Conservation (phyloP, 2,329 filamentous ascomycete genomes). For the Cladosporium austrohemisphaericum region DNA sequence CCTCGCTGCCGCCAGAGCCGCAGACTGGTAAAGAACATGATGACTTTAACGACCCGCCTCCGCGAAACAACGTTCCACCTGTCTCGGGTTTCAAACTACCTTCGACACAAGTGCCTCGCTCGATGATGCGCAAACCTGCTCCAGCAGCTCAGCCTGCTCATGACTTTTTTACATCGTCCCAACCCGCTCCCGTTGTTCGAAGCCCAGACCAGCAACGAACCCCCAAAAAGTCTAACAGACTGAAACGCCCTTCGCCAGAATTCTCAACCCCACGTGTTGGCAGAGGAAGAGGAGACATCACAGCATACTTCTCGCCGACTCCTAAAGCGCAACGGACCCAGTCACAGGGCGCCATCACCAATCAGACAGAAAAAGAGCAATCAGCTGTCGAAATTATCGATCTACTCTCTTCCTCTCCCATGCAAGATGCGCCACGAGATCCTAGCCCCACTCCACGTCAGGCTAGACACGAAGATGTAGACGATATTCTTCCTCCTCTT, state of each 20-base stretch:
- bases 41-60: not conserved
- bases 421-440: slow-evolving; percentile 8
- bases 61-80: slow-evolving; percentile 10
- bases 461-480: not conserved
- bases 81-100: slow-evolving; percentile 15
- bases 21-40: not conserved
- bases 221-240: slow-evolving; percentile 20
- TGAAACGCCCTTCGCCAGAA: slow-evolving; percentile 28
- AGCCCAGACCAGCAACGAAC: slow-evolving; percentile 18
- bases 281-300: slow-evolving; percentile 26
- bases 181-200: slow-evolving; percentile 1
- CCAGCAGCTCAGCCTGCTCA: not conserved
- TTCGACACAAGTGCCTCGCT: not conserved
- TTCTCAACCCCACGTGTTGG: slow-evolving; percentile 22
- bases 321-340: slow-evolving; percentile 17
- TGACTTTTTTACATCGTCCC: not conserved
- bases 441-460: slow-evolving; percentile 6
- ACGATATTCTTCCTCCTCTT: slow-evolving; percentile 19
- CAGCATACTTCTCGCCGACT: slow-evolving; percentile 27
- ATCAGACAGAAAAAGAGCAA: not conserved
- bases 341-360: not conserved
- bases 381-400: slow-evolving; percentile 23
- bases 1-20: not conserved
- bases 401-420: slow-evolving; percentile 30
- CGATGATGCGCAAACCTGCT: not conserved